Conservation (phyloP, 1,284 basidiomycete genomes). For the Sanghuangporus baumii region DNA sequence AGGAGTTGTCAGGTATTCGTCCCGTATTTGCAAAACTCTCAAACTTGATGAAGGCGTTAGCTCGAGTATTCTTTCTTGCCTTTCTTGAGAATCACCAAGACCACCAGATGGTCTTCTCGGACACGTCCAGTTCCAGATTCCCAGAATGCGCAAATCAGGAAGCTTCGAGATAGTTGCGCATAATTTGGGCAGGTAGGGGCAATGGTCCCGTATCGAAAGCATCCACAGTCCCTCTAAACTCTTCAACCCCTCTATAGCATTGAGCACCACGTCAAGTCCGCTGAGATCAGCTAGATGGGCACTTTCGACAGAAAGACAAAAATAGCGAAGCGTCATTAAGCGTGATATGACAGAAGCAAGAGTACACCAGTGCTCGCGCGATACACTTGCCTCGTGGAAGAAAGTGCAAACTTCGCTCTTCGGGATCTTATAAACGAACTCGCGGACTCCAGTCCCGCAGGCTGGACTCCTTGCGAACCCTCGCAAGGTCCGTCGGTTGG, state of each 20-base stretch:
- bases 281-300: slow-evolving; percentile 4
- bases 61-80: neutral
- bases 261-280: slow-evolving; percentile 5
- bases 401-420: slow-evolving; percentile 4
- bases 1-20: slow-evolving; percentile 3
- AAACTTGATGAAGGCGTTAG: slow-evolving; percentile 1
- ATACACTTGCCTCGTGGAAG: neutral
- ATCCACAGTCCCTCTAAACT: slow-evolving; percentile 8
- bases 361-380: slow-evolving; percentile 9
- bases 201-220: slow-evolving; percentile 1
- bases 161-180: slow-evolving; percentile 3
- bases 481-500: neutral
- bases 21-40: neutral
- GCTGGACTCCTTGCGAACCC: slow-evolving; percentile 4
- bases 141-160: slow-evolving; percentile 1
- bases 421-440: slow-evolving; percentile 8
- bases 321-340: slow-evolving; percentile 2
- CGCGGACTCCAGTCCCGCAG: slow-evolving; percentile 4
- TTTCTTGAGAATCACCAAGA: neutral
- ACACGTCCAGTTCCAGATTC: slow-evolving; percentile 9
- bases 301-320: slow-evolving; percentile 7
- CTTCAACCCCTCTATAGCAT: neutral
- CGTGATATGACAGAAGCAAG: slow-evolving; percentile 8
- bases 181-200: slow-evolving; percentile 5
- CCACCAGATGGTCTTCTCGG: neutral